Evolutionary conservation across 1,284 basidiomycete genomes (phyloP).

Genomic region (Coniferiporia weirii): DNA sequence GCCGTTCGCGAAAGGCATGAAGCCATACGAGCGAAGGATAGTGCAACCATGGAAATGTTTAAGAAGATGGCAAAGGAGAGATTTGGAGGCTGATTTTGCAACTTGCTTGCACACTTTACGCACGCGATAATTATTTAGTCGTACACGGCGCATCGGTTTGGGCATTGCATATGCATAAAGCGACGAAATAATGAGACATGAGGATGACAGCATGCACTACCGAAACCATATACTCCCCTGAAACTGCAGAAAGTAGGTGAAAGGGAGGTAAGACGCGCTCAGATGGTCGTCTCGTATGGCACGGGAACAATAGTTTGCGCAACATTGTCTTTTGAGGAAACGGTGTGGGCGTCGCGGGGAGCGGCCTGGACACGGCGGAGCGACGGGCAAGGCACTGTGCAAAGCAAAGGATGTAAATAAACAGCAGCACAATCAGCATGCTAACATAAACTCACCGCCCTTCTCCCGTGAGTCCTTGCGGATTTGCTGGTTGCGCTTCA

Average conservation of each 20-base stretch:
- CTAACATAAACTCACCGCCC: constrained; percentile 52
- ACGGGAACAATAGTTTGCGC: constrained; percentile 93
- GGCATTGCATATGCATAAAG: constrained; percentile 17
- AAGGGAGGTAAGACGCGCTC: constrained; percentile 23
- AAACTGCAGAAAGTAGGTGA: background rate
- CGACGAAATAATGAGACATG: constrained; percentile 1
- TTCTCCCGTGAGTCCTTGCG: constrained; percentile 84
- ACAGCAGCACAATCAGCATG: constrained; percentile 3
- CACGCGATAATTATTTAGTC: background rate
- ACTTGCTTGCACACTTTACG: background rate
- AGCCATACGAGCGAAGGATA: constrained; percentile 64
- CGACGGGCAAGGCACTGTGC: constrained; percentile 63
- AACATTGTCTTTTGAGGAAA: constrained; percentile 74
- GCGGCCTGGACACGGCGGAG: constrained; percentile 85
- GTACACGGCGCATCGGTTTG: background rate
- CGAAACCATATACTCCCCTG: constrained; percentile 5
- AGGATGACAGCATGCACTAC: constrained; percentile 11
- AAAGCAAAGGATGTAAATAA: constrained; percentile 3
- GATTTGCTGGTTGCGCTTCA: constrained; percentile 86
- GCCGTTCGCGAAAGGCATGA: constrained; percentile 47
- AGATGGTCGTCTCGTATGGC: constrained; percentile 86
- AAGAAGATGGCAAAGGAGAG: constrained; percentile 70
- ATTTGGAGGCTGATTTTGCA: constrained; percentile 44
- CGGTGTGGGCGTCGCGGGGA: constrained; percentile 77
- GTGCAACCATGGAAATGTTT: constrained; percentile 81